Evolutionary conservation across 371 early-diverging fungal species (phyloP), one percentile per base, ranked within the genome.

Genomic region (Saksenaea oblongispora): DNA sequence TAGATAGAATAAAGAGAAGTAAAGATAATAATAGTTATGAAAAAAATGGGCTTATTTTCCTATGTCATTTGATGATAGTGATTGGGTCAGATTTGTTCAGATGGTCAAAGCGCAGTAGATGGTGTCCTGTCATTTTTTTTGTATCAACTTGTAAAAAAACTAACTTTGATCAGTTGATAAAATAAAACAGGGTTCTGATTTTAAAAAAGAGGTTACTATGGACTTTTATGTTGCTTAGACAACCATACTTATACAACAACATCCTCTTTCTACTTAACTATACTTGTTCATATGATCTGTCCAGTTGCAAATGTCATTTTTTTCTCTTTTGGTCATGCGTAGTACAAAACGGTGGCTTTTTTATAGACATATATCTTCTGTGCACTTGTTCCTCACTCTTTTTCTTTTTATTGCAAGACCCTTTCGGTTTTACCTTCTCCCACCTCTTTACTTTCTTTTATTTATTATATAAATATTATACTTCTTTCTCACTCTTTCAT

Each of bases 291-390:
- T 47, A 47, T 47, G 51, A 47, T 47, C 51, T 22, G 18, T 41
- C 51, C 51, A 47, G 51, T 47, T 55, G 35, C 55, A 55, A 55
- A 55, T 59, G 42, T 42, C 44, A 41, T 59, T 59, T 59, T 31
- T 42, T 31, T 47, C 42, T 42, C 42, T 34, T 56, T 56, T 47
- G 51, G 51, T 47, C 51, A 47, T 22, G 51, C 24, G 51, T 47
- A 3, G 51, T 47, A 47, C 51, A 17, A 47, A 47, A 31, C 31
- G 31, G 51, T 47, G 51, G 51, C 51, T 47, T 47, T 47, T 47
- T 47, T 47, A 47, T 47, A 47, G 22, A 22, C 51, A 47, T 47
- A 47, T 47, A 47, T 47, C 51, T 39, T 17, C 51, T 47, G 51
- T 47, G 24, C 51, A 47, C 51, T 47, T 47, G 51, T 47, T 47